Evolutionary conservation across 2,329 filamentous ascomycete species (phyloP).

Genomic region (Stagonosporopsis tanaceti): DNA sequence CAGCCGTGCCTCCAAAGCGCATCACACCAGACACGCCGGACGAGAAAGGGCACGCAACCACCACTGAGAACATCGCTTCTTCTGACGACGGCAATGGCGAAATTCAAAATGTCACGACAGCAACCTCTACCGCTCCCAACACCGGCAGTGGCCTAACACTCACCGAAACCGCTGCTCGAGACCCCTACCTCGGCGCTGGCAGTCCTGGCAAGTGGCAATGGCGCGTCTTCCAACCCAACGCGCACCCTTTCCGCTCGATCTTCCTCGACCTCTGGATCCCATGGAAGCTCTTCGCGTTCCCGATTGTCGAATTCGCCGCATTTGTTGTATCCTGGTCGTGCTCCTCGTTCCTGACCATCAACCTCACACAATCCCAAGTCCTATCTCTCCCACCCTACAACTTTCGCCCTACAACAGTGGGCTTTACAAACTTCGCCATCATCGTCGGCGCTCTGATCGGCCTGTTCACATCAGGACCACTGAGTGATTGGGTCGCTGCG

Average conservation of each 20-base stretch:
- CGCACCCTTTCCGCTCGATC: constrained; percentile 57
- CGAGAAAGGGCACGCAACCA: constrained; percentile 30
- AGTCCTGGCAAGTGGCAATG: constrained; percentile 65
- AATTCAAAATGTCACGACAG: constrained; percentile 38
- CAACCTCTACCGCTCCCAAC: constrained; percentile 20
- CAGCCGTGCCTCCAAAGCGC: constrained; percentile 27
- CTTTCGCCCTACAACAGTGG: constrained; percentile 58
- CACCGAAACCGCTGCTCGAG: constrained; percentile 54
- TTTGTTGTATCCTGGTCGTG: constrained; percentile 70
- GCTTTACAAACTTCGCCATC: constrained; percentile 67
- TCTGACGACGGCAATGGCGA: constrained; percentile 29
- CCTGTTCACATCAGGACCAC: constrained; percentile 62
- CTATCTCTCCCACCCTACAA: constrained; percentile 65
- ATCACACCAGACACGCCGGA: constrained; percentile 13
- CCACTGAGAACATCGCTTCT: constrained; percentile 21
- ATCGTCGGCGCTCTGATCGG: constrained; percentile 64
- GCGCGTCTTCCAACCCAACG: constrained; percentile 59
- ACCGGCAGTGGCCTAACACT: constrained; percentile 27
- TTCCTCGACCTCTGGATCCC: constrained; percentile 66
- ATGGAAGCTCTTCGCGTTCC: constrained; percentile 68
- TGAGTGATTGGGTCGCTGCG: constrained; percentile 66
- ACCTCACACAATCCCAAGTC: constrained; percentile 65
- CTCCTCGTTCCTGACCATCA: constrained; percentile 65
- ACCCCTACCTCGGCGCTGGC: constrained; percentile 65
- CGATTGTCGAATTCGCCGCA: constrained; percentile 68